Evolutionary conservation across 441 rosid species (phyloP).

Genomic region (Erysimum pusillum): DNA sequence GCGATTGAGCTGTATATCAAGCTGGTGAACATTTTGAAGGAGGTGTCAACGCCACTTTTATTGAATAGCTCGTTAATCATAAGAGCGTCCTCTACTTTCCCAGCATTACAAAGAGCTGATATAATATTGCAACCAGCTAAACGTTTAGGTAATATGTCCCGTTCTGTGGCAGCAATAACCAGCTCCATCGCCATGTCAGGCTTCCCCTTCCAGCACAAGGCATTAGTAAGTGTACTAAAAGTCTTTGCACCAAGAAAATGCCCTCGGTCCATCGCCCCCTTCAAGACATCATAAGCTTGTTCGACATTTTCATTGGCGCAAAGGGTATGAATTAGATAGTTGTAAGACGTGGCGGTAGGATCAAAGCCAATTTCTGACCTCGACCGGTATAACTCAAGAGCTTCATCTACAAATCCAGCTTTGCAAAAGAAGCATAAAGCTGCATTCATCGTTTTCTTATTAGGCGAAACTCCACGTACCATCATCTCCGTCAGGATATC

Average conservation of each 20-base stretch:
- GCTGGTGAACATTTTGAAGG: constrained; percentile 43
- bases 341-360: constrained; percentile 58
- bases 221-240: constrained; percentile 60
- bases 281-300: constrained; percentile 67
- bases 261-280: constrained; percentile 61
- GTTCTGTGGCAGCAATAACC: constrained; percentile 52
- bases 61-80: constrained; percentile 57
- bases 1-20: constrained; percentile 67
- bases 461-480: constrained; percentile 61
- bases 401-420: constrained; percentile 82
- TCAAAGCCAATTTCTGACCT: constrained; percentile 66
- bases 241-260: constrained; percentile 65
- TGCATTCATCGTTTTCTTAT: constrained; percentile 68
- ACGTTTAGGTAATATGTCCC: constrained; percentile 53
- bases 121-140: constrained; percentile 56
- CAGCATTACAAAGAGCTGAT: constrained; percentile 61
- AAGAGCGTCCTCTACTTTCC: constrained; percentile 71
- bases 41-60: constrained; percentile 48
- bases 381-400: constrained; percentile 68
- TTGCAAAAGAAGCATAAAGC: constrained; percentile 86
- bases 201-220: constrained; percentile 73
- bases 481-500: constrained; percentile 80
- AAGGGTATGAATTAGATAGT: constrained; percentile 70
- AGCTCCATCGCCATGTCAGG: constrained; percentile 74
- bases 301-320: constrained; percentile 58